Evolutionary conservation across 2,329 filamentous ascomycete species (phyloP), one percentile per base, ranked within the genome.

Genomic region (Lachnellula cervina): DNA sequence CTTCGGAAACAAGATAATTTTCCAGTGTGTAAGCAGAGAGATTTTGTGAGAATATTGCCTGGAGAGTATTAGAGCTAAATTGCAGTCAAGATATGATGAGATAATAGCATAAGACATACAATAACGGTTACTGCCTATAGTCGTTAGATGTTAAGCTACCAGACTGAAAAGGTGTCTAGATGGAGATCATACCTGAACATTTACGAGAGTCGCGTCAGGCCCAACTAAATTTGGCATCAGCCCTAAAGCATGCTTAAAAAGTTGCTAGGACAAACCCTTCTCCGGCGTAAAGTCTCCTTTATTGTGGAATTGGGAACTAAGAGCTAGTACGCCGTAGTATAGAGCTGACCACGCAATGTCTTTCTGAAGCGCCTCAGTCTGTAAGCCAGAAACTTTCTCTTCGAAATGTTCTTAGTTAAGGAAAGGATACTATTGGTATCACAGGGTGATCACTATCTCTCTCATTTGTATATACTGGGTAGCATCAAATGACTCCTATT

Each of bases 271-370:
- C 37, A 65, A 66, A 5, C 73, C 72, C 23, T 68, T 70, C 2
- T 71, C 71, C 0, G 72, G 71, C 49, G 74, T 69, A 47, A 74
- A 76, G 8, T 67, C 69, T 0, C 70, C 72, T 5, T 69, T 68
- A 25, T 40, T 54, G 45, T 56, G 51, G 37, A 51, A 60, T 38
- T 61, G 59, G 40, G 54, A 55, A 43, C 59, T 57, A 14, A 60
- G 51, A 9, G 59, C 59, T 4, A 61, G 51, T 7, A 61, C 49
- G n/a, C 51, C 51, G 32, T 75, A 64, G 59, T 76, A 77, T 3
- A 76, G 57, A 7, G 72, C 70, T 0, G 67, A 71, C 63, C 70
- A 74, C 0, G 69, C 62, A 38, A 68, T 66, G 54, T 66, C 70
- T 0, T 54, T 61, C 7, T 61, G 49, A 1, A 73, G 60, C 3